Base-by-base conservation (phyloP, 352 stramenopile species). In the Phytophthora brassicae region DNA sequence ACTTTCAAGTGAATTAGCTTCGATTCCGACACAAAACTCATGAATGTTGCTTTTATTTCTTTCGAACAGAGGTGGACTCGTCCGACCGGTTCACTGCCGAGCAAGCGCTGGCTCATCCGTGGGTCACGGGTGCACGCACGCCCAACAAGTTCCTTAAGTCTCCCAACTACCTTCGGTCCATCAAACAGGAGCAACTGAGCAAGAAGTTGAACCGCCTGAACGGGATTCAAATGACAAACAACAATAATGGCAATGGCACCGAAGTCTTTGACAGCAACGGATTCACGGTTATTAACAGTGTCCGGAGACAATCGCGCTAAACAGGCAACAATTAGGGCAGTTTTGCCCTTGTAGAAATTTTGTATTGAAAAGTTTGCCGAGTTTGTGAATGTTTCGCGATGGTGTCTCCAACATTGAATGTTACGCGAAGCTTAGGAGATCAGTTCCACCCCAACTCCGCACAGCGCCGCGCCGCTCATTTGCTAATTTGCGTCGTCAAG, bases 101-200 rank as follows among this genome's bases (percentile, higher is more conserved):
- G 31, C 87, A 96, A 52, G 77, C 84, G 33, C 72, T 93, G 39
- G 75, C 79, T 20, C 87, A 96, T 59, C 87, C 85, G 56, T 96
- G 87, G 87, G 87, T 96, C 56, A 94, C 85, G 20, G 87, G 87
- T 11, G 75, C 90, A 47, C 78, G 86, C 50, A 94, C 86, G 7
- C 84, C 87, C 29, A 94, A 96, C 81, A 87, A 94, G 69, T 94
- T 75, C 68, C 62, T 96, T 28, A 88, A 89, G 44, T 96, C 87
- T 20, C 87, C 87, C 28, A 94, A 94, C 65, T 93, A 96, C 57
- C 61, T 96, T 51, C 75, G 81, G 45, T 81, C 77, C 42, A 94
- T 94, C 61, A 90, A 90, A 67, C 75, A 90, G 60, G 77, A 91
- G 55, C 76, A 82, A 49, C 54, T 72, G 36, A 69, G 65, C 35